Conservation (phyloP, 192 early-diverging fungal genomes). For the Backusella sp. region DNA sequence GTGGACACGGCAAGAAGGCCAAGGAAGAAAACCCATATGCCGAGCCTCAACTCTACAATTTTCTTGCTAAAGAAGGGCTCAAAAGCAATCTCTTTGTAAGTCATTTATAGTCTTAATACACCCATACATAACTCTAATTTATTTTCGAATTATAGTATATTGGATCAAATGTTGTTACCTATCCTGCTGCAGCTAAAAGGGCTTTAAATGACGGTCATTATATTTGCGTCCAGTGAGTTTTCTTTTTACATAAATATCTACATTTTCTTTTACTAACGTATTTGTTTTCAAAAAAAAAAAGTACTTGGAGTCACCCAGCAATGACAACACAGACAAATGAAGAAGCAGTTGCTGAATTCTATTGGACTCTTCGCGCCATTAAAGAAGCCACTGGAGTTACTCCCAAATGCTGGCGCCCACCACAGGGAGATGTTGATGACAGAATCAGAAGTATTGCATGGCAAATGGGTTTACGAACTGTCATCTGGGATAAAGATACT, state of each 20-base stretch:
- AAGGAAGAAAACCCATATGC: slow-evolving; percentile 5
- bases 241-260: not conserved
- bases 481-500: slow-evolving; percentile 24
- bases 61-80: slow-evolving; percentile 5
- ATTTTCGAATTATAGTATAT: slow-evolving; percentile 19
- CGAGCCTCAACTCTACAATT: slow-evolving; percentile 20
- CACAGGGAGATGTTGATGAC: slow-evolving; percentile 49
- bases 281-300: not conserved
- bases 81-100: slow-evolving; percentile 21
- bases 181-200: slow-evolving; percentile 24
- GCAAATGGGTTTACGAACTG: slow-evolving; percentile 22
- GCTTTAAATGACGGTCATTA: slow-evolving; percentile 47
- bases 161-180: slow-evolving; percentile 34
- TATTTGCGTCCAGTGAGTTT: slow-evolving; percentile 40
- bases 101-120: not conserved
- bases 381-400: slow-evolving; percentile 41
- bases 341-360: slow-evolving; percentile 52
- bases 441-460: slow-evolving; percentile 37
- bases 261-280: too few relatives aligned
- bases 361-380: slow-evolving; percentile 39
- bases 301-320: slow-evolving; percentile 55
- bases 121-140: not conserved
- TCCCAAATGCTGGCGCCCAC: slow-evolving; percentile 44
- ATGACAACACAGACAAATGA: slow-evolving; percentile 46
- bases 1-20: not conserved